These are phyloP conservation scores for Helichrysum umbraculigerum DNA, from an alignment of 129 eudicot genomes.

Conservation along the genomic window DNA sequence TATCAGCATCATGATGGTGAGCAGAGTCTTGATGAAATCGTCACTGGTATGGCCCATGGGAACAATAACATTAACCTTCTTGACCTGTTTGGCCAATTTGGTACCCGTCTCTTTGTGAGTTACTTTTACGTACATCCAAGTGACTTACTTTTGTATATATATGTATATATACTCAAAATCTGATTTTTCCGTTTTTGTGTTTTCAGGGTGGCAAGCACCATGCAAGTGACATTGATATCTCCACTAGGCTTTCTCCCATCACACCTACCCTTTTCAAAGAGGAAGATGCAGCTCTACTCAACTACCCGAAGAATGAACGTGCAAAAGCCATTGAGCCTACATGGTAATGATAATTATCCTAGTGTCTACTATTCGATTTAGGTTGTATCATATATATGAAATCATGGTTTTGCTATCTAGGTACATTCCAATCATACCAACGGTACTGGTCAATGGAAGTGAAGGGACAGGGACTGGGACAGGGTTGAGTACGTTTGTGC, in stretches of 20 bases:
- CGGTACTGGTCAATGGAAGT: conserved; percentile 85
- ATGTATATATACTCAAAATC: no score
- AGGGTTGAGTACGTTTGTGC: conserved; percentile 97
- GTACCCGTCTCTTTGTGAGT: conserved; percentile 76
- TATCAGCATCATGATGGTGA: conserved; percentile 90
- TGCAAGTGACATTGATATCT: conserved; percentile 86
- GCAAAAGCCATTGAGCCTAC: conserved; percentile 84
- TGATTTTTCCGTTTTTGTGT: neutral
- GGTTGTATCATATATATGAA: neutral
- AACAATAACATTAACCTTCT: conserved; percentile 81
- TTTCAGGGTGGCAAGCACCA: conserved; percentile 94
- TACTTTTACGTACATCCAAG: no score
- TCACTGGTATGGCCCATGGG: conserved; percentile 96
- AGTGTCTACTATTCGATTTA: neutral
- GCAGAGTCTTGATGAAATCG: conserved; percentile 71
- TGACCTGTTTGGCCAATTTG: conserved; percentile 78
- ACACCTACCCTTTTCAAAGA: conserved; percentile 71
- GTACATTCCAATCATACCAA: conserved; percentile 85
- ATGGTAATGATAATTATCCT: conserved; percentile 56
- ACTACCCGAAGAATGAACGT: conserved; percentile 71
- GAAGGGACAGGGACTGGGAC: conserved; percentile 82
- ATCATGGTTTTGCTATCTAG: conserved; percentile 29
- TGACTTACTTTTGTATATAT: no score
- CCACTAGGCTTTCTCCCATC: conserved; percentile 60
- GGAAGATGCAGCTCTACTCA: conserved; percentile 66